Evolutionary conservation across 1,284 basidiomycete species (phyloP), one percentile per base, ranked within the genome.

Genomic region (Fomitopsis betulina): DNA sequence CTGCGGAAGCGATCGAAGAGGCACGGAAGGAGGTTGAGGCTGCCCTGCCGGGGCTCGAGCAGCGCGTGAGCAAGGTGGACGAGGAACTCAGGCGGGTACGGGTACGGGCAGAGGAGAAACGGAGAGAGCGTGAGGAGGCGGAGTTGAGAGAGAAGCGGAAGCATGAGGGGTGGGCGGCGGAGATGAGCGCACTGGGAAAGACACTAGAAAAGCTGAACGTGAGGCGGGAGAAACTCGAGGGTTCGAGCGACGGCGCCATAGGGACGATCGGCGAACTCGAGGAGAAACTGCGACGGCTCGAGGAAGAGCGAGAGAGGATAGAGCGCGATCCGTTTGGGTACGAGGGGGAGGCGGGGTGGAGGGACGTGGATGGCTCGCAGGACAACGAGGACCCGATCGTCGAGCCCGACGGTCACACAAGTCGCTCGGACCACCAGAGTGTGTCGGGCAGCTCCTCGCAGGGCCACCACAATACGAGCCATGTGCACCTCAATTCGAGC

Each of bases 191-290:
- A 2, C 66, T 77, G 39, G 75, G 70, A 55, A 75, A 76, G 53
- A 68, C 75, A 32, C 77, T 87, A 53, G 81, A 79, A 55, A 80
- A 78, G 65, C 75, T 83, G 53, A 81, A 81, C 61, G 79, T 75
- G 60, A n/a, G n/a, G n/a, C n/a, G n/a, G n/a, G n/a, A n/a, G n/a
- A n/a, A 79, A 62, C 70, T 87, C 40, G 87, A 89, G 54, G 74
- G 74, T 50, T 37, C 37, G 23, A 59, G 67, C 30, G 73, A 57
- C 10, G 73, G 73, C 51, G 65, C 63, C 38, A 59, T 68, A 35
- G 73, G 73, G 13, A 62, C 68, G 8, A 62, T 79, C n/a, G 69
- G 72, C 12, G 75, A 76, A 53, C 69, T 80, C 27, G 77, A 80
- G 65, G 72, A 72, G 53, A 68, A 71, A 63, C 64, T 79, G 43